Percentiles rank a stretch among this genome's conserved stretches.
These are phyloP conservation scores for Dalbergia oliveri DNA, from an alignment of 306 rosid genomes.

Conservation along the genomic window DNA sequence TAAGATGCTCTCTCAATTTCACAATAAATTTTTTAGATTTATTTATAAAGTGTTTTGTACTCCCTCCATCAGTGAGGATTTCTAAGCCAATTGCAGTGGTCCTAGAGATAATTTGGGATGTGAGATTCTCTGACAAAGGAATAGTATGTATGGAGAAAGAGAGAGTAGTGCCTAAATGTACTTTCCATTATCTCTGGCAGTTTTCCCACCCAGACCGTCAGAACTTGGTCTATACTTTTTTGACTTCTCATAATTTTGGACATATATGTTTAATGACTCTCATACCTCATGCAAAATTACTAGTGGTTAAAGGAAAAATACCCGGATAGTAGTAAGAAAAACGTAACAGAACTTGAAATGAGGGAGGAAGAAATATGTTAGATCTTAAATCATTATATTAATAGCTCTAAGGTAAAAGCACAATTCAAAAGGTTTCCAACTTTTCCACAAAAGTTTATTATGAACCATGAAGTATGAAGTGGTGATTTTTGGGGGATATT, in stretches of 20 bases:
- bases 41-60: too few species aligned
- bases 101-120: neutral
- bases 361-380: neutral
- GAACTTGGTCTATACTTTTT: neutral
- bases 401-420: neutral
- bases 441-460: neutral
- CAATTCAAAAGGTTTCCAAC: neutral
- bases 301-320: neutral
- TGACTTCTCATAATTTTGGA: neutral
- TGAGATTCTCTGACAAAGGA: neutral
- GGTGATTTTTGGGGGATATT: too few species aligned
- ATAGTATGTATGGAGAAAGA: too few species aligned
- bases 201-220: too few species aligned
- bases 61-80: neutral
- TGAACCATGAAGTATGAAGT: neutral
- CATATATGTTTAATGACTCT: neutral
- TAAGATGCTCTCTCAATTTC: neutral
- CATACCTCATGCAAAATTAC: neutral
- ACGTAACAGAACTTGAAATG: neutral
- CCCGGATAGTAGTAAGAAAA: neutral
- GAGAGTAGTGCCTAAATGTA: too few species aligned
- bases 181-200: too few species aligned
- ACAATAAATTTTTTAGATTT: too few species aligned
- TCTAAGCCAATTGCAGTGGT: neutral
- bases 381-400: neutral